phyloP scores from a whole-genome alignment of 495 filamentous ascomycete genomes.

The Acidomyces sp. region DNA sequence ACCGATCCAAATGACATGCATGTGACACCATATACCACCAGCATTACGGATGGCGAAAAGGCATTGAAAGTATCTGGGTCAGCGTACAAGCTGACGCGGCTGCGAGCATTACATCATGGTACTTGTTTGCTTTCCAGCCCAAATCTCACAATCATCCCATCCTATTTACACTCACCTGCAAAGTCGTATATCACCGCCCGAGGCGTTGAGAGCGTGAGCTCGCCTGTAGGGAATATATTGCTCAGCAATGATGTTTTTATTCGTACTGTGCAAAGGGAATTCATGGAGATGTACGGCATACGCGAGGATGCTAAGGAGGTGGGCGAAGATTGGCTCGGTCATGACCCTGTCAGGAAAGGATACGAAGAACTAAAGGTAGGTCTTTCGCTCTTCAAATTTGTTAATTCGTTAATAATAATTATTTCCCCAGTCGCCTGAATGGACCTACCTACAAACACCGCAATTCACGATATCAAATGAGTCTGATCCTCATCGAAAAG shows the following conservation, averaged over 20 bases:
- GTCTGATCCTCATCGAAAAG: neutral
- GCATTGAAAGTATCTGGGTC: conserved; percentile 79
- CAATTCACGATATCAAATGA: conserved; percentile 45
- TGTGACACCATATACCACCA: conserved; percentile 25
- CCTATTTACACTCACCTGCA: conserved; percentile 59
- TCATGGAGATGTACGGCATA: conserved; percentile 41
- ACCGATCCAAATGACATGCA: conserved; percentile 25
- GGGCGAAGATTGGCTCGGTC: conserved; percentile 33
- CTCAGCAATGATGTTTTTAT: conserved; percentile 27
- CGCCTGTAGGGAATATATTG: conserved; percentile 64
- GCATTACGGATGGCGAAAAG: conserved; percentile 22
- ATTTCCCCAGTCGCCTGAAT: conserved; percentile 47
- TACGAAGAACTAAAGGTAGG: conserved; percentile 48
- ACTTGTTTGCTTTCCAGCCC: conserved; percentile 68
- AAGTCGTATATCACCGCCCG: conserved; percentile 60
- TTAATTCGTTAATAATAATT: neutral
- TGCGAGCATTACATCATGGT: conserved; percentile 75
- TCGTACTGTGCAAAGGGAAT: conserved; percentile 28
- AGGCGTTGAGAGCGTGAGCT: conserved; percentile 88
- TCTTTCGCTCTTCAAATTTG: conserved; percentile 12
- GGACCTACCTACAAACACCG: conserved; percentile 77
- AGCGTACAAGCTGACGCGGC: conserved; percentile 77
- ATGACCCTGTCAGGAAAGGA: conserved; percentile 43
- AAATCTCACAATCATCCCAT: conserved; percentile 50
- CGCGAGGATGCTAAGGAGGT: conserved; percentile 28